Evolutionary conservation across 108 stramenopile genomes (phyloP).

Genomic region (Schizochytrium sp.): DNA sequence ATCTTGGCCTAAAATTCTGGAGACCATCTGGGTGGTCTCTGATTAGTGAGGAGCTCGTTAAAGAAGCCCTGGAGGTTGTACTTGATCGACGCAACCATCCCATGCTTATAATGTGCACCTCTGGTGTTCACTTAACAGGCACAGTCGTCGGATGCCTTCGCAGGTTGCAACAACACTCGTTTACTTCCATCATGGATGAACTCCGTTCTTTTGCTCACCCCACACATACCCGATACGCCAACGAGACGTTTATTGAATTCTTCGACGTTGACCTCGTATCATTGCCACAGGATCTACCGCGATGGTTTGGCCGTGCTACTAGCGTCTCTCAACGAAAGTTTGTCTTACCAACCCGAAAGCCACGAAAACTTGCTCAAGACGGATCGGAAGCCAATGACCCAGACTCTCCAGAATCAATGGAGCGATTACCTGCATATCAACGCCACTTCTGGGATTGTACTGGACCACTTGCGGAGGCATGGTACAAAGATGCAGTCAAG

Average conservation of each 20-base stretch:
- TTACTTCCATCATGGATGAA: constrained; percentile 43
- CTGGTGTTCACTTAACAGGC: constrained; percentile 40
- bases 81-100: constrained; percentile 42
- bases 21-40: constrained; percentile 43
- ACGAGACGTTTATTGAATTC: constrained; percentile 60
- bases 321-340: constrained; percentile 11
- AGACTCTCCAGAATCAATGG: not conserved
- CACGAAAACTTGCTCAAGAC: not conserved
- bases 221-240: constrained; percentile 54
- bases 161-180: not conserved
- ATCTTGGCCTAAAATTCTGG: constrained; percentile 58
- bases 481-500: constrained; percentile 44
- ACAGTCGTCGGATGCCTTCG: constrained; percentile 54
- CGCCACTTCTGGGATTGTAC: not conserved
- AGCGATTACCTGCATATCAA: constrained; percentile 24
- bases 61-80: constrained; percentile 51
- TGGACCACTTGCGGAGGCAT: constrained; percentile 51
- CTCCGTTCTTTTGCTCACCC: constrained; percentile 40
- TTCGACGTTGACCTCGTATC: constrained; percentile 44
- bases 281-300: not conserved
- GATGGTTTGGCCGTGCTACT: not conserved
- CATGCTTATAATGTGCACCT: constrained; percentile 55
- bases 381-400: not conserved
- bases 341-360: not conserved
- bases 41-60: constrained; percentile 59